Evolutionary conservation across 768 basidiomycete genomes (phyloP), one percentile per base, ranked within the genome.

Genomic region (Lanmaoa rubissima): DNA sequence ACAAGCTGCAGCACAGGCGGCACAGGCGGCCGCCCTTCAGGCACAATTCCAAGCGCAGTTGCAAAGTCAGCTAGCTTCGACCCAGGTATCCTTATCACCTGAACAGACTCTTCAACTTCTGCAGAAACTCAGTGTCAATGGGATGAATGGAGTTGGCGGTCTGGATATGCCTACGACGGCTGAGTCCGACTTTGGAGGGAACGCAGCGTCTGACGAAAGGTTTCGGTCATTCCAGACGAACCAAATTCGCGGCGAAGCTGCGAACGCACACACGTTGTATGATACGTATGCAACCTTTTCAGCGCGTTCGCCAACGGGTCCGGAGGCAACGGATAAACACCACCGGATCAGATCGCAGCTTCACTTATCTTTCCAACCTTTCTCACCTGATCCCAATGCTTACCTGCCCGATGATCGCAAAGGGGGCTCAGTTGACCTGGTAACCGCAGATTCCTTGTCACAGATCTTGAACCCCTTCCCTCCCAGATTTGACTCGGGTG

Each of bases 1-100:
- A 5, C 92, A 93, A 69, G 92, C 92, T 4, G 92, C 92, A 17
- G 92, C 90, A 9, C 90, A 92, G 64, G 86, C 85, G 14, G 85
- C 88, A 9, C 90, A 92, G 68, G 83, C 86, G 14, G 87, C 87
- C 26, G 85, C 89, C 39, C 72, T 88, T 47, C 85, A 88, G 52
- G 67, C 74, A 26, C 76, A 75, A 52, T 59, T 73, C 16, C 76
- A 78, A 56, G 63, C 72, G 0, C 76, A 74, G 46, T 60, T 72
- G 24, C 76, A 77, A 62, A 55, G 64, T 11, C 74, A 73, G 49
- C 61, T 63, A 51, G 51, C 63, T 26, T 61, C 71, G 7, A 35
- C 65, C 26, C 65, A 66, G 24, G 49, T 63, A 31, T 59, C 65
- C 19, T 46, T 88, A 62, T 81, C 82, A 7, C 78, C 81, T 48